These are phyloP conservation scores for Tetrapisispora namnaoensis DNA, from an alignment of 805 yeast species.

Conservation along the genomic window DNA sequence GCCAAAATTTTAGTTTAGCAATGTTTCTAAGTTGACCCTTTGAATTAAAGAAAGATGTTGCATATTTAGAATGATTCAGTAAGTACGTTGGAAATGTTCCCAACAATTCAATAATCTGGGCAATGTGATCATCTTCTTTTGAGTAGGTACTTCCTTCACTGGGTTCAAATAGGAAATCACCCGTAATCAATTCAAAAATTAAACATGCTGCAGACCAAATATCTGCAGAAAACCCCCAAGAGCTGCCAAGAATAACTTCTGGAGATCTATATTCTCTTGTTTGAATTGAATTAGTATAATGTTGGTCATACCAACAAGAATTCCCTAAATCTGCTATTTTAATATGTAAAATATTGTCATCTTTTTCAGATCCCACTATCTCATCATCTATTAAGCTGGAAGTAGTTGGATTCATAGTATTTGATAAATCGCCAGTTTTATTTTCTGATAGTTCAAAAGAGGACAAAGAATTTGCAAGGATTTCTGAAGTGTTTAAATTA, in stretches of 20 bases:
- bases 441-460: conserved; percentile 27
- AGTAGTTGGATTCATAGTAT: neutral
- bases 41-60: conserved; percentile 53
- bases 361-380: neutral
- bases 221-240: conserved; percentile 94
- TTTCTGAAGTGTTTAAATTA: neutral
- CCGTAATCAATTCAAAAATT: conserved; percentile 82
- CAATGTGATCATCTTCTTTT: conserved; percentile 93
- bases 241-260: conserved; percentile 66
- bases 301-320: conserved; percentile 73
- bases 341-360: conserved; percentile 52
- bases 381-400: conserved; percentile 1
- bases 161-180: conserved; percentile 92
- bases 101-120: conserved; percentile 80
- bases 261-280: conserved; percentile 92
- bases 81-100: conserved; percentile 57
- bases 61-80: conserved; percentile 50
- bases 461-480: conserved; percentile 30
- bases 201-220: conserved; percentile 95
- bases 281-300: conserved; percentile 82
- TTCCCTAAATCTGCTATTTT: conserved; percentile 93
- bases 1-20: conserved; percentile 81
- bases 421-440: neutral
- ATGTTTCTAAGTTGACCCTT: conserved; percentile 70
- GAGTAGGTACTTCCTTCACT: conserved; percentile 58